Conservation (phyloP, 495 filamentous ascomycete species). For the Choiromyces venosus region DNA sequence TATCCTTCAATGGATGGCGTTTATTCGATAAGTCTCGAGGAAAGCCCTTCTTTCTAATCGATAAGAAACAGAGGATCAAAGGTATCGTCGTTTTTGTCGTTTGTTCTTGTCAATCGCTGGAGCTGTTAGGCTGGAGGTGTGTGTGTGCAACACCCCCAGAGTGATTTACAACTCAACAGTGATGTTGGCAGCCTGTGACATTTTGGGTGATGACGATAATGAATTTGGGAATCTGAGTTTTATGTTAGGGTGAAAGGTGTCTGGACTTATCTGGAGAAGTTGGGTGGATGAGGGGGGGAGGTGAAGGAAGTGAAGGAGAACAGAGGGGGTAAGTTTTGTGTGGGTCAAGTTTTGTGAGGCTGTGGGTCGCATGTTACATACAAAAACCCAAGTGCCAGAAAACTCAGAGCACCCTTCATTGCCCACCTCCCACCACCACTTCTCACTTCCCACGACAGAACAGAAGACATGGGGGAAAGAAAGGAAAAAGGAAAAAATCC, state of each 20-base stretch:
- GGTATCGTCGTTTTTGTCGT: constrained; percentile 41
- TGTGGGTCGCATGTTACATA: background rate
- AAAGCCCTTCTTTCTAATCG: background rate
- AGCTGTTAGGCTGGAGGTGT: constrained; percentile 40
- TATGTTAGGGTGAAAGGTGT: constrained; percentile 10
- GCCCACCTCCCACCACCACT: background rate
- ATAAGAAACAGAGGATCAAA: constrained; percentile 6
- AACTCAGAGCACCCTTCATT: background rate
- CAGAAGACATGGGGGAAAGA: background rate
- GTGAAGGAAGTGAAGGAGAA: constrained; percentile 6
- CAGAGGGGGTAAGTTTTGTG: constrained; percentile 8
- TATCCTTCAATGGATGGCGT: constrained; percentile 12
- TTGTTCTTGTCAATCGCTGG: constrained; percentile 41
- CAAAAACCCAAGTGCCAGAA: background rate
- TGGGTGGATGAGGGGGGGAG: background rate
- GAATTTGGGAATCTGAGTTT: constrained; percentile 29
- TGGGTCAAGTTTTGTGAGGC: constrained; percentile 10
- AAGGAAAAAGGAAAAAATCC: background rate
- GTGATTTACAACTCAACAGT: constrained; percentile 41
- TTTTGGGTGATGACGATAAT: constrained; percentile 42
- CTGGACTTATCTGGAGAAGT: background rate
- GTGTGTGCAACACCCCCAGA: constrained; percentile 40
- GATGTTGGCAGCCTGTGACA: constrained; percentile 40
- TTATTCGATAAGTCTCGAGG: background rate
- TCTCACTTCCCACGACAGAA: background rate